Percentiles rank a stretch among this genome's conserved stretches.
phyloP scores from a whole-genome alignment of 1,284 basidiomycete species.

The Tetrapyrgos nigripes region DNA sequence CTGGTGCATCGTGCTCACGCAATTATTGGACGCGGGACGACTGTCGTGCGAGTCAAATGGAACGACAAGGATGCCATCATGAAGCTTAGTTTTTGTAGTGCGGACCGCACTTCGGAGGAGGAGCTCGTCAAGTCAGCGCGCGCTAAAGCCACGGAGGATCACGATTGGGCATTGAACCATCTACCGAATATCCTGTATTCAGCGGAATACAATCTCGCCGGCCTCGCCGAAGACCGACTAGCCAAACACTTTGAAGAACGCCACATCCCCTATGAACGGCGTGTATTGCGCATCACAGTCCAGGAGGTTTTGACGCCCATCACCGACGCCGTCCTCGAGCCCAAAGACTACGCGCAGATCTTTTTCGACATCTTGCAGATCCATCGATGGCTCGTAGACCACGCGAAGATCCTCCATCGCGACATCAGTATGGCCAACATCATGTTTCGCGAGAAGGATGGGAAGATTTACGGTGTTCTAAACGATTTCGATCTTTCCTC shows the following conservation, averaged over 20 bases:
- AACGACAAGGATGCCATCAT: not conserved
- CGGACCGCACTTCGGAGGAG: not conserved
- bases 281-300: conserved; percentile 2
- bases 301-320: conserved; percentile 3
- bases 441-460: not conserved
- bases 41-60: not conserved
- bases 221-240: not conserved
- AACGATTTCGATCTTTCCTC: conserved; percentile 13
- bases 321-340: too few relatives aligned
- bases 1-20: not conserved
- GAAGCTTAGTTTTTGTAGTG: conserved; percentile 8
- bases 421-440: conserved; percentile 11
- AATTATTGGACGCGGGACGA: not conserved
- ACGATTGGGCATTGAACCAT: conserved; percentile 12
- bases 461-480: conserved; percentile 4
- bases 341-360: conserved; percentile 7
- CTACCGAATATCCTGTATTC: conserved; percentile 9
- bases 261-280: conserved; percentile 3
- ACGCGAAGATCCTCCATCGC: conserved; percentile 5
- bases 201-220: not conserved
- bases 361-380: conserved; percentile 9
- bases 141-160: not conserved
- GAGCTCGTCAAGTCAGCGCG: not conserved
- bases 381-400: conserved; percentile 5
- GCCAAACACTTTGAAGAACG: not conserved